These are phyloP conservation scores for Chalciporus chontae DNA, from an alignment of 768 basidiomycete species.

Conservation along the genomic window DNA sequence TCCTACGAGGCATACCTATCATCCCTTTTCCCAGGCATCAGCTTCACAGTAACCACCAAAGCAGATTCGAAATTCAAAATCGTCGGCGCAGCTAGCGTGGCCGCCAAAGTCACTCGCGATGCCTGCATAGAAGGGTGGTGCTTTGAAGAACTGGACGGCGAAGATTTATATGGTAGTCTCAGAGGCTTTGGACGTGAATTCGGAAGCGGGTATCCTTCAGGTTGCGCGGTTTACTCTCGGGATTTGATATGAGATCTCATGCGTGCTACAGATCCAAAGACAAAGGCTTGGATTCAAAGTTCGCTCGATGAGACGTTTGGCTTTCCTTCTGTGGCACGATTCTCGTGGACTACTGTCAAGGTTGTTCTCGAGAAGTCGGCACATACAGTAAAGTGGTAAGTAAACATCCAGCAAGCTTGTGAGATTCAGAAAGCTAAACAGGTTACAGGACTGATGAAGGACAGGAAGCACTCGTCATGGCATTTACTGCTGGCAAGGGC, in stretches of 20 bases:
- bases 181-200: constrained; percentile 37
- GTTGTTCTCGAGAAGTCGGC: constrained; percentile 77
- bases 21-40: constrained; percentile 74
- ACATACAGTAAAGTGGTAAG: constrained; percentile 77
- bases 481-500: constrained; percentile 67
- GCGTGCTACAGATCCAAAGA: constrained; percentile 74
- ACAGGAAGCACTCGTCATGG: constrained; percentile 69
- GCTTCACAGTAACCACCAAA: constrained; percentile 87
- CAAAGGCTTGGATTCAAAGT: constrained; percentile 77
- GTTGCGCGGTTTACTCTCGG: constrained; percentile 33
- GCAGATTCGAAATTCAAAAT: constrained; percentile 97
- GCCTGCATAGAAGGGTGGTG: constrained; percentile 84
- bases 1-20: constrained; percentile 85
- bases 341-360: constrained; percentile 95
- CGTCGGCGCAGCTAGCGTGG: constrained; percentile 96
- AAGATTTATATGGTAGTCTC: constrained; percentile 2
- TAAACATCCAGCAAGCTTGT: background rate
- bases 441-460: constrained; percentile 76
- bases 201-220: constrained; percentile 91
- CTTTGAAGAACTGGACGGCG: constrained; percentile 57
- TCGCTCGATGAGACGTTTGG: constrained; percentile 88
- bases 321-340: constrained; percentile 84
- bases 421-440: background rate
- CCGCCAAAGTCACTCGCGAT: constrained; percentile 95
- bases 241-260: background rate